A percentile compares a stretch with the other conserved stretches of the same genome.
phyloP scores from a whole-genome alignment of 805 yeast genomes.

The Candida silvatica region DNA sequence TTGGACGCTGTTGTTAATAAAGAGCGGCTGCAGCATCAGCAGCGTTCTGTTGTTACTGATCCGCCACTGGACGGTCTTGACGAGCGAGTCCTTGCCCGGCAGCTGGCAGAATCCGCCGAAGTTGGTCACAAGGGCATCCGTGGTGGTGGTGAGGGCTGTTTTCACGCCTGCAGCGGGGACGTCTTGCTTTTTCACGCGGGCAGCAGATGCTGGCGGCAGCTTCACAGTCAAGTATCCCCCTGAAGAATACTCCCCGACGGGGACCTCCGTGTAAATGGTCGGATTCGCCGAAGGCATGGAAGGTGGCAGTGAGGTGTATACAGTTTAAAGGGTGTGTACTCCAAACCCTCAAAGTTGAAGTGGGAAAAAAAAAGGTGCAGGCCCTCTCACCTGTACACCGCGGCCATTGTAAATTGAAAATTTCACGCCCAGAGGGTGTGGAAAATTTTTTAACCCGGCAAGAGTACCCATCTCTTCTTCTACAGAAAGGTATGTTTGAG shows the following conservation, averaged over 20 bases:
- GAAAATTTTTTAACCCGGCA: background rate
- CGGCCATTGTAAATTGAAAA: background rate
- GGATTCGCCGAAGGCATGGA: too few relatives aligned
- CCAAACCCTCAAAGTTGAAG: too few relatives aligned
- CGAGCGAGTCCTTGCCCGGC: conserved; percentile 9
- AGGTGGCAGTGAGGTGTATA: too few relatives aligned
- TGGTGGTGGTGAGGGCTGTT: background rate
- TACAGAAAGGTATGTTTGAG: background rate
- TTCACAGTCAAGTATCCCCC: background rate
- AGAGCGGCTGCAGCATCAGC: conserved; percentile 31
- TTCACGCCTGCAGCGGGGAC: conserved; percentile 1
- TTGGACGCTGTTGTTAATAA: conserved; percentile 26
- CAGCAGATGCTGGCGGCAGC: conserved; percentile 6
- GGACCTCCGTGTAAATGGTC: background rate
- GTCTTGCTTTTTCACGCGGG: conserved; percentile 3
- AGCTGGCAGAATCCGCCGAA: conserved; percentile 13
- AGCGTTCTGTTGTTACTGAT: conserved; percentile 25
- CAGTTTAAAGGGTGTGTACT: too few relatives aligned
- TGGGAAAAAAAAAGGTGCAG: too few relatives aligned
- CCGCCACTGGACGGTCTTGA: conserved; percentile 25
- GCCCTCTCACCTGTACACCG: too few relatives aligned
- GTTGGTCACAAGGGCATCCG: conserved; percentile 1
- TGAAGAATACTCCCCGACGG: conserved; percentile 1
- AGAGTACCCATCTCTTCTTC: background rate
- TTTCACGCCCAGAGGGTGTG: too few relatives aligned